Base-by-base conservation (phyloP, 768 basidiomycete species). In the Pulveroboletus ravenelii region DNA sequence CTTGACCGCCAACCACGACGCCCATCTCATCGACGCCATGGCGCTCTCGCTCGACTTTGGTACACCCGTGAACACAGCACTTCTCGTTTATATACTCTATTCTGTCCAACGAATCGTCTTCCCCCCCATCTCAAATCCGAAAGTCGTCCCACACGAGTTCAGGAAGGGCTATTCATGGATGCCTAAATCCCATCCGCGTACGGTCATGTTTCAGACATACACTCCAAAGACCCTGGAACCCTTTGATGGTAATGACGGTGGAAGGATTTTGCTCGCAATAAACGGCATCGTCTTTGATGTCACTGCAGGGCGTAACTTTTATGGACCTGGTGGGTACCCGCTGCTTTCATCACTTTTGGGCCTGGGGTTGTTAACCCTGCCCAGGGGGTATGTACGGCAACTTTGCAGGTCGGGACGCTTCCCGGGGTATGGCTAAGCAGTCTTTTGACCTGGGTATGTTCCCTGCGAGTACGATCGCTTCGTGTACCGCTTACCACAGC, bases 351-450 rank as follows among this genome's bases (percentile, higher is more conserved):
- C 14, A 15, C 10, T 37, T 6, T 6, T 1, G 6, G 20, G 17
- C 10, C 18, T 35, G 2, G 45, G 31, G 59, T 36, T 18, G 47
- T 7, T 48, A 12, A 45, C 53, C 15, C 14, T 23, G 41, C 37
- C 27, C 57, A 96, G 95, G 85, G 60, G 95, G 94, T 0, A 91
- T 93, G 80, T 97, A 97, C 63, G 93, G 92, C 29, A 95, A 94
- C 70, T 98, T 99, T 74, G 94, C 96, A 3, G 96, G 95, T 6
- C 72, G 94, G 43, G 95, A 99, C 70, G 95, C 95, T 2, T 94
- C 91, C 14, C 75, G 94, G 34, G 94, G 95, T 5, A 94, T 98
- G 89, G 95, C 95, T 7, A 96, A 94, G 70, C 94, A 97, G 71
- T 95, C 93, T 3, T 97, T 96, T 57, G 94, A 94, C 45, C 29